These are phyloP conservation scores for Peronospora destructor DNA, from an alignment of 352 stramenopile species.

Conservation along the genomic window DNA sequence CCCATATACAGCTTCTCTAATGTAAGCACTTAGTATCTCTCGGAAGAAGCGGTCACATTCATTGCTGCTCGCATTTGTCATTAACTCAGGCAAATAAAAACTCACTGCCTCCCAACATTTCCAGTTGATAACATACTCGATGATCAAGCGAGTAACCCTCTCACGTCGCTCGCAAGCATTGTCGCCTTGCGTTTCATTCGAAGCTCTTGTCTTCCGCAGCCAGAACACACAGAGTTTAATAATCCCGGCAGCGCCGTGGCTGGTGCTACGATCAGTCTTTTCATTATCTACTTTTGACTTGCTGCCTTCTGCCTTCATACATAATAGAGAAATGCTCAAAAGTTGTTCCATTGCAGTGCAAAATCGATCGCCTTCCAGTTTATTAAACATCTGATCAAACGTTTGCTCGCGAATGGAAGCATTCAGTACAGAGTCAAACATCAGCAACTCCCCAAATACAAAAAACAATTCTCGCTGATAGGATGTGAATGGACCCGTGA, in stretches of 20 bases:
- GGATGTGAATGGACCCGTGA: slow-evolving; percentile 21
- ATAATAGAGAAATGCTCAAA: slow-evolving; percentile 18
- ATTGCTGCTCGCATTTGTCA: slow-evolving; percentile 32
- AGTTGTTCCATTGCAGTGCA: slow-evolving; percentile 34
- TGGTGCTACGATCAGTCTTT: slow-evolving; percentile 2
- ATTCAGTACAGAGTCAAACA: slow-evolving; percentile 55
- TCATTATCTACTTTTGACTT: slow-evolving; percentile 2
- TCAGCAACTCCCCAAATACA: slow-evolving; percentile 69
- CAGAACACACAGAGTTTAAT: slow-evolving; percentile 76
- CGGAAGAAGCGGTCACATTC: slow-evolving; percentile 27
- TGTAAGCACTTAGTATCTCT: slow-evolving; percentile 30
- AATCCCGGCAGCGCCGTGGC: slow-evolving; percentile 36
- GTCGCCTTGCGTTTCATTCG: not conserved
- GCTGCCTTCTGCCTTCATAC: slow-evolving; percentile 17
- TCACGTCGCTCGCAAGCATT: slow-evolving; percentile 11
- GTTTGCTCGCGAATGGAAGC: slow-evolving; percentile 33
- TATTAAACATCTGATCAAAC: slow-evolving; percentile 40
- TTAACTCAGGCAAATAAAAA: slow-evolving; percentile 64
- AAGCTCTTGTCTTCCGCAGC: slow-evolving; percentile 25
- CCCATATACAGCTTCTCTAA: slow-evolving; percentile 20
- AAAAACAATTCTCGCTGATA: slow-evolving; percentile 62
- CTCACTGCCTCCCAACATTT: slow-evolving; percentile 65
- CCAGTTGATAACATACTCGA: slow-evolving; percentile 51
- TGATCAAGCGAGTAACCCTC: slow-evolving; percentile 37
- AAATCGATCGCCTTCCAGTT: slow-evolving; percentile 33